Conservation (phyloP, 257 asterid species). For the Petunia axillaris region DNA sequence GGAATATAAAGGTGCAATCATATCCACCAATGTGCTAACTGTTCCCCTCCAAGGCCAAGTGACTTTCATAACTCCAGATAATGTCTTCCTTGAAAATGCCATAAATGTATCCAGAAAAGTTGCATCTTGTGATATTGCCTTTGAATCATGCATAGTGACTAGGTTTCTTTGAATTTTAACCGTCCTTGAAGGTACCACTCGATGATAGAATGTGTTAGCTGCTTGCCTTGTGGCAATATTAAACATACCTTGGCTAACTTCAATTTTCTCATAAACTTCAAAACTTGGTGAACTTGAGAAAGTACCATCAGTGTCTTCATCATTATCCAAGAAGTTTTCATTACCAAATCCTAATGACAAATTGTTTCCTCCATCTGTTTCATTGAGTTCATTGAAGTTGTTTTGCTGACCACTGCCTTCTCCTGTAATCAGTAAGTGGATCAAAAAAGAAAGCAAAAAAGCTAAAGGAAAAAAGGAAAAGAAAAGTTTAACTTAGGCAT, state of each 20-base stretch:
- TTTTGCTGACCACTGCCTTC: slow-evolving; percentile 34
- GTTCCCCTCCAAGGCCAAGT: slow-evolving; percentile 35
- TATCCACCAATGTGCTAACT: slow-evolving; percentile 27
- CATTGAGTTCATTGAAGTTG: slow-evolving; percentile 26
- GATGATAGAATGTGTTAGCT: slow-evolving; percentile 49
- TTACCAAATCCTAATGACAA: slow-evolving; percentile 36
- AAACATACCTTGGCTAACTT: slow-evolving; percentile 49
- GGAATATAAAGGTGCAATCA: slow-evolving; percentile 37
- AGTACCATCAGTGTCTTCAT: slow-evolving; percentile 34
- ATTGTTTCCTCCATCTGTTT: slow-evolving; percentile 27
- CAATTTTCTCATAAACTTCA: slow-evolving; percentile 46
- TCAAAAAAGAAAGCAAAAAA: background rate
- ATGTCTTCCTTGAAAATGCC: slow-evolving; percentile 29
- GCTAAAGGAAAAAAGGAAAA: background rate
- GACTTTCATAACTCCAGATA: slow-evolving; percentile 26
- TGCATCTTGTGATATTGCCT: background rate
- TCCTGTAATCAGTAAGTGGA: slow-evolving; percentile 34
- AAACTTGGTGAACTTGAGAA: slow-evolving; percentile 43
- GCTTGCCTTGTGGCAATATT: slow-evolving; percentile 42
- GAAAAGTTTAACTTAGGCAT: background rate
- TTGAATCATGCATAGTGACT: slow-evolving; percentile 30
- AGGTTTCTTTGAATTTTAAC: slow-evolving; percentile 42
- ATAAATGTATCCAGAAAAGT: slow-evolving; percentile 22
- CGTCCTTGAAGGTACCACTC: slow-evolving; percentile 45
- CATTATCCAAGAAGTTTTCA: slow-evolving; percentile 33